phyloP scores from a whole-genome alignment of 2,329 filamentous ascomycete genomes.

The Monilinia aucupariae region DNA sequence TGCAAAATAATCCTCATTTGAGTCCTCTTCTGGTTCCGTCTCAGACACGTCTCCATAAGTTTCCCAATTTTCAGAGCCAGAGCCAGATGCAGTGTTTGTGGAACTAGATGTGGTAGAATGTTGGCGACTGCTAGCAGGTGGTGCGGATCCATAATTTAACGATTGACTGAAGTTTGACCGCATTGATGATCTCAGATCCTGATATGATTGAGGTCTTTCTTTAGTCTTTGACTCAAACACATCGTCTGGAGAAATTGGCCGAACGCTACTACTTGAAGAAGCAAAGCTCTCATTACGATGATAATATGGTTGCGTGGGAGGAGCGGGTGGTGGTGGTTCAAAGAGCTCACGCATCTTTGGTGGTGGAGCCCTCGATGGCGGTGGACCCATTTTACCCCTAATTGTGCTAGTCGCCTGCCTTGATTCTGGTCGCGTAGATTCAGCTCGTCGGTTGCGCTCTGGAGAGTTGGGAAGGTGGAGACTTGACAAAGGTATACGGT shows the following conservation, averaged over 20 bases:
- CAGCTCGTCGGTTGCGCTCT: conserved; percentile 49
- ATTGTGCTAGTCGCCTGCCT: conserved; percentile 36
- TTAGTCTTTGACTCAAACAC: conserved; percentile 59
- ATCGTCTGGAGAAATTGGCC: conserved; percentile 69
- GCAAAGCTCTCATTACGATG: conserved; percentile 46
- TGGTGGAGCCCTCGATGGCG: conserved; percentile 62
- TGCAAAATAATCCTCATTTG: conserved; percentile 81
- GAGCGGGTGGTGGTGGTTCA: conserved; percentile 42
- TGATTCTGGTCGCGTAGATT: conserved; percentile 22
- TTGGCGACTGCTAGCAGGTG: conserved; percentile 48
- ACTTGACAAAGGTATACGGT: conserved; percentile 63
- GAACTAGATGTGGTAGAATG: conserved; percentile 64
- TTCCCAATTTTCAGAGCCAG: conserved; percentile 95
- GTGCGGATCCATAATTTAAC: conserved; percentile 26
- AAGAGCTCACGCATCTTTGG: conserved; percentile 89
- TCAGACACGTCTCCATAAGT: conserved; percentile 85
- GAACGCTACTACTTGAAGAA: conserved; percentile 48
- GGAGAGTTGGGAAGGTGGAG: conserved; percentile 74
- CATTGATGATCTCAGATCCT: conserved; percentile 42
- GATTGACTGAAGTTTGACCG: conserved; percentile 36
- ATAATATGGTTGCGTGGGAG: conserved; percentile 48
- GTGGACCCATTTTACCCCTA: conserved; percentile 45
- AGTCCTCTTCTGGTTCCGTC: conserved; percentile 70
- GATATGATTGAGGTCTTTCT: conserved; percentile 35
- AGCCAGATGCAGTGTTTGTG: conserved; percentile 66